Base-by-base conservation (phyloP, 352 stramenopile genomes). In the Pythium periplocum region DNA sequence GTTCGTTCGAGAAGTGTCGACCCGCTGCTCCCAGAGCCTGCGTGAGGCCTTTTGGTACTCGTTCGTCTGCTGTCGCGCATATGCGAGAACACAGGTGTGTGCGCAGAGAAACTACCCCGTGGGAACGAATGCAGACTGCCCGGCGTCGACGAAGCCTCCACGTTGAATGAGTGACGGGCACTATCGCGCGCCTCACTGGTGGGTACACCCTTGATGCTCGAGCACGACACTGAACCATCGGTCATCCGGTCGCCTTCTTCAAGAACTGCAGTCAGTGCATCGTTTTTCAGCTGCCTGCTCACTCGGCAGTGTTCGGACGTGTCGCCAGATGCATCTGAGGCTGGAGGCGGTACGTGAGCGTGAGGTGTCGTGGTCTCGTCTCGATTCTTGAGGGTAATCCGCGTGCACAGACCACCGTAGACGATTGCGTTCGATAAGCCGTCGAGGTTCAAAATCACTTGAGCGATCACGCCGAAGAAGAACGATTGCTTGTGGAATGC, bases 371-470 rank as follows among this genome's bases (percentile, higher is more conserved):
- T 12, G 12, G 7, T 12, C 7, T 12, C 38, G 38, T 12, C 38
- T 26, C 9, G 34, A 32, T 54, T 17, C 35, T 12, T 7, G 6
- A 26, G 17, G 1, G 55, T 51, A n/a, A 60, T 48, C 51, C 62
- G 63, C 43, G 56, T 53, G 42, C 68, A 87, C 34, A 91, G 65
- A 0, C 80, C 78, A 12, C 76, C 78, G 55, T 87, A 89, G 17
- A 91, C 71, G 36, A 91, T 77, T 4, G 78, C 71, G 55, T 87
- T 89, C 30, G 74, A 86, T 46, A 91, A 78, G 0, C 78, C 80
- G 32, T 87, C 81, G 38, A 91, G 54, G 53, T 89, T 74, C 42
- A 86, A 60, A 12, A 89, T 69, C 37, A 86, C 68, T 45, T 87
- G 75, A 41, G 75, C 75, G 17, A 64, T 53, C 39, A 90, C 54